A percentile compares a stretch with the other conserved stretches of the same genome.
Evolutionary conservation across 345 rosid species (phyloP).

Genomic region (Bruguiera gymnorhiza): DNA sequence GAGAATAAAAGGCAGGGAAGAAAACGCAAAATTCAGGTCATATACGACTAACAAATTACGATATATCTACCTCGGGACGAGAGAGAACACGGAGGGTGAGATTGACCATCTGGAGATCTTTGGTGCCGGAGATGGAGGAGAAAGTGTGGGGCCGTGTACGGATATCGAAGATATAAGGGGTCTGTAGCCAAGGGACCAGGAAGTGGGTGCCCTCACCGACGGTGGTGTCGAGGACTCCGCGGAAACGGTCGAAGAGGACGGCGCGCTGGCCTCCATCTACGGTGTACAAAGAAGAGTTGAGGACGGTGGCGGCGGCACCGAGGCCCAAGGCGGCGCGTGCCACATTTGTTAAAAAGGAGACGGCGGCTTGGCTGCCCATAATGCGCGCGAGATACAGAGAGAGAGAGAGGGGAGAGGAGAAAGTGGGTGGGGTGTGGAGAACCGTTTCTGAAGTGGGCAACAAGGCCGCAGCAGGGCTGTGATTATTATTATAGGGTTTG

Average conservation of each 20-base stretch:
- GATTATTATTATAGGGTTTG: no score
- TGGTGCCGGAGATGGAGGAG: conserved; percentile 92
- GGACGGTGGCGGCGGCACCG: conserved; percentile 61
- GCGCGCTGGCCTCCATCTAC: conserved; percentile 98
- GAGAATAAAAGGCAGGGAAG: no score
- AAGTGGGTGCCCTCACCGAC: conserved; percentile 94
- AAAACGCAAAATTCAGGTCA: no score
- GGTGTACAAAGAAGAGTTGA: conserved; percentile 78
- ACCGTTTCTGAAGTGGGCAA: no score
- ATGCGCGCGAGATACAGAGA: background rate
- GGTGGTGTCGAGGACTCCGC: conserved; percentile 78
- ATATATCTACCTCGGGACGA: conserved; percentile 60
- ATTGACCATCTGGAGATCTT: conserved; percentile 98
- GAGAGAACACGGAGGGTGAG: conserved; percentile 98
- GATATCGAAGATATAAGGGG: conserved; percentile 76
- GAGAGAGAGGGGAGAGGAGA: no score
- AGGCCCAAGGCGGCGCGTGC: conserved; percentile 81
- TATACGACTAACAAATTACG: no score
- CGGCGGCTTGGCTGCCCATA: conserved; percentile 85
- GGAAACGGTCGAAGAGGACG: conserved; percentile 86
- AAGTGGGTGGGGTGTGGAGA: background rate
- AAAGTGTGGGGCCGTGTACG: conserved; percentile 91
- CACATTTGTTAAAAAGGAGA: conserved; percentile 59
- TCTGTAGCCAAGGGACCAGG: conserved; percentile 86
- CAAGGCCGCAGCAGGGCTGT: no score